Evolutionary conservation across 208 protist species (phyloP).

Genomic region (Trypanosoma scelopori): DNA sequence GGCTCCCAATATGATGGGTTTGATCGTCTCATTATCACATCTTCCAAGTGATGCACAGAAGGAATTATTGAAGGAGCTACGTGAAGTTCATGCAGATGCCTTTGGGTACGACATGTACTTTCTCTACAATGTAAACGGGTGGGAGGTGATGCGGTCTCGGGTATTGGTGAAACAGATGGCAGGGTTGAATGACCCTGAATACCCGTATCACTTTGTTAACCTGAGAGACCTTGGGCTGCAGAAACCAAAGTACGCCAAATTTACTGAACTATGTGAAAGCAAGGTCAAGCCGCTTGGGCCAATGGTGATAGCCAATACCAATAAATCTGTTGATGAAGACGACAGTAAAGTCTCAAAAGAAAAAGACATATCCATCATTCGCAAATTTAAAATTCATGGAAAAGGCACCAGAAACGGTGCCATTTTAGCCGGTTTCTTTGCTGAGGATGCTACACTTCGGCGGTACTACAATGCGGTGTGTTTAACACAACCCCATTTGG

Average conservation of each 20-base stretch:
- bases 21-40: conserved; percentile 71
- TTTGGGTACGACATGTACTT: conserved; percentile 79
- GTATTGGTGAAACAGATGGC: conserved; percentile 85
- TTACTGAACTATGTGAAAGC: conserved; percentile 19
- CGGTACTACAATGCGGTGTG: conserved; percentile 84
- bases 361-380: conserved; percentile 9
- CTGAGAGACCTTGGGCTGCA: conserved; percentile 61
- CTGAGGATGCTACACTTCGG: conserved; percentile 82
- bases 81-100: conserved; percentile 47
- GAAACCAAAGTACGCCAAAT: conserved; percentile 43
- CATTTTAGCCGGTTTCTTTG: conserved; percentile 53
- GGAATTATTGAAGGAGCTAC: conserved; percentile 60
- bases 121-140: conserved; percentile 84
- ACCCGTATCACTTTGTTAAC: conserved; percentile 90
- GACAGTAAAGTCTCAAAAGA: neutral
- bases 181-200: conserved; percentile 62
- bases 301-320: conserved; percentile 20
- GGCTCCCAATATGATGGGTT: conserved; percentile 78
- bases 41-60: conserved; percentile 41
- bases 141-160: conserved; percentile 79
- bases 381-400: neutral
- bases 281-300: conserved; percentile 36
- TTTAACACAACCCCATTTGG: conserved; percentile 72
- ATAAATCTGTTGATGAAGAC: conserved; percentile 3
- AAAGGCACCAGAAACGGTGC: neutral